Conservation (phyloP, 768 basidiomycete genomes). For the Auricularia auricula-judae region DNA sequence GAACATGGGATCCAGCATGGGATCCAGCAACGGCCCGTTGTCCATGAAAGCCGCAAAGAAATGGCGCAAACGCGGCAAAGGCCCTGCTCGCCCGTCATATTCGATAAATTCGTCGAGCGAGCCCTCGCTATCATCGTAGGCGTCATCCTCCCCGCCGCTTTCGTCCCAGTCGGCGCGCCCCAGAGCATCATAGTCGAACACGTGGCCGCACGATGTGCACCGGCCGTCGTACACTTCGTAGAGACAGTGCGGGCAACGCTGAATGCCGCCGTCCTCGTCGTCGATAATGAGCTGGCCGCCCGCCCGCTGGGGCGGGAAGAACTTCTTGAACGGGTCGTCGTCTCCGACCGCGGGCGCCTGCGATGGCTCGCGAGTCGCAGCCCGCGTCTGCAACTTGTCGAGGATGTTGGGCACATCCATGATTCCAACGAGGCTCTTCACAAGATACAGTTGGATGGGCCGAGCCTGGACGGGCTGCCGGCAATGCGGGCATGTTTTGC, state of each 20-base stretch:
- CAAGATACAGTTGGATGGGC: conserved; percentile 37
- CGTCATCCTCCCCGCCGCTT: not conserved
- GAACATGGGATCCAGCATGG: not conserved
- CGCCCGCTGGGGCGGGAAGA: not conserved
- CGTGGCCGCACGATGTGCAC: conserved; percentile 51
- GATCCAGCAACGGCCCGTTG: not conserved
- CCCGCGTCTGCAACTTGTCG: conserved; percentile 7
- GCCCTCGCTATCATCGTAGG: not conserved
- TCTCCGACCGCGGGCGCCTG: conserved; percentile 13
- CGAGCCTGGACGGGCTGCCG: conserved; percentile 31
- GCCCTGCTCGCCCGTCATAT: not conserved
- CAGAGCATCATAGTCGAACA: conserved; percentile 26
- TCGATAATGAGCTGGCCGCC: conserved; percentile 52
- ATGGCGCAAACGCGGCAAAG: not conserved
- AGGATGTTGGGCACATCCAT: conserved; percentile 45
- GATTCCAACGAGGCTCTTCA: conserved; percentile 35
- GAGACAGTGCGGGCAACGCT: conserved; percentile 63
- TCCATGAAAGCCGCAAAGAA: not conserved
- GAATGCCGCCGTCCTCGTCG: conserved; percentile 65
- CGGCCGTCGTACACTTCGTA: conserved; percentile 66
- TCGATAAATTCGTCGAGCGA: not conserved
- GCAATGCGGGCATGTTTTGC: conserved; percentile 36
- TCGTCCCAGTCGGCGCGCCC: not conserved
- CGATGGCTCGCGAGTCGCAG: conserved; percentile 11
- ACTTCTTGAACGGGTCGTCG: conserved; percentile 36